A percentile compares a stretch with the other conserved stretches of the same genome.
These are phyloP conservation scores for Fusarium chuoi DNA, from an alignment of 2,329 filamentous ascomycete species.

Conservation along the genomic window DNA sequence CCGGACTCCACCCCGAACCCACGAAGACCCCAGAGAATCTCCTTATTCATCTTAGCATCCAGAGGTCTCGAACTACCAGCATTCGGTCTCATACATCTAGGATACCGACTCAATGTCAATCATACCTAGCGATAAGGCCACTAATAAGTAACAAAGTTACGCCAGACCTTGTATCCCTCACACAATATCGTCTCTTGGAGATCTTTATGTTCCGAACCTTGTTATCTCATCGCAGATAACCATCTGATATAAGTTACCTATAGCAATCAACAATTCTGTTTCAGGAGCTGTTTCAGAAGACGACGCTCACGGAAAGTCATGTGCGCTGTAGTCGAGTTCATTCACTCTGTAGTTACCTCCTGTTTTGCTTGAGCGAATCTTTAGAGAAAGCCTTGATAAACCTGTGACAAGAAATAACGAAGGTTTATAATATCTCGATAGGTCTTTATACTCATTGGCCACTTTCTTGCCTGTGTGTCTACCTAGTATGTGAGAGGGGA, in stretches of 20 bases:
- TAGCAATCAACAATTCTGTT: background rate
- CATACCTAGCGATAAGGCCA: background rate
- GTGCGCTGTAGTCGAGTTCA: background rate
- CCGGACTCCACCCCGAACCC: conserved; percentile 23
- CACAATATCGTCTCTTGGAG: background rate
- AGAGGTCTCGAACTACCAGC: conserved; percentile 20
- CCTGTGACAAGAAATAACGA: background rate
- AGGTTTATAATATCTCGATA: background rate
- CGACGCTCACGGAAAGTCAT: background rate
- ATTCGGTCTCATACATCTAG: conserved; percentile 1
- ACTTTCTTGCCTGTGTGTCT: background rate
- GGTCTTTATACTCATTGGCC: background rate
- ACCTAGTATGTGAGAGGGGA: background rate
- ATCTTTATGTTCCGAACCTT: background rate
- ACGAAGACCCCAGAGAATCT: conserved; percentile 9
- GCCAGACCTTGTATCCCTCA: background rate
- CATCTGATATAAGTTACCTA: background rate
- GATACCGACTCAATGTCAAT: background rate
- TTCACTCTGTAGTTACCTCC: background rate
- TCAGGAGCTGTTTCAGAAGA: background rate
- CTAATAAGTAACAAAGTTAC: background rate
- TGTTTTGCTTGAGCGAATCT: background rate
- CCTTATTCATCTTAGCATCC: conserved; percentile 16
- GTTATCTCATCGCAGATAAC: background rate
- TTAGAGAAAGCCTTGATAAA: background rate